phyloP scores from a whole-genome alignment of 352 stramenopile species.

The Nannochloropsis limnetica region DNA sequence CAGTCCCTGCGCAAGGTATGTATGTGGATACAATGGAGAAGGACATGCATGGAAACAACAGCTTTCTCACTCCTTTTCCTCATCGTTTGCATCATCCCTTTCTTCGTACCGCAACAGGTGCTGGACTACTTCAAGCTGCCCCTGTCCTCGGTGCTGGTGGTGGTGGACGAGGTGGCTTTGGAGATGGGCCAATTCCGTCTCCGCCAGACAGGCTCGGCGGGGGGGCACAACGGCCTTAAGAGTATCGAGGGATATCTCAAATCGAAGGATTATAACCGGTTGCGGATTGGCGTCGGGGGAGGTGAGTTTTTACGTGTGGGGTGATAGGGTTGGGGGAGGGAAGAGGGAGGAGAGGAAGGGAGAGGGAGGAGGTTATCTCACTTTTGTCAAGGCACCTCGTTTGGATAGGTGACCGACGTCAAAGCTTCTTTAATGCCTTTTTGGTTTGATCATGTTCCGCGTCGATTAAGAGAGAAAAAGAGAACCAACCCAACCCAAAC shows the following conservation, averaged over 20 bases:
- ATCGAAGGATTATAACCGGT: constrained; percentile 42
- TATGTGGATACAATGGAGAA: background rate
- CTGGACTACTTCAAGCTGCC: constrained; percentile 51
- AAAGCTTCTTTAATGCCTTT: background rate
- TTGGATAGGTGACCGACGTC: background rate
- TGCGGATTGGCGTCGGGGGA: constrained; percentile 49
- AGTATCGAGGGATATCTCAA: constrained; percentile 45
- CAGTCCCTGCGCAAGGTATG: constrained; percentile 48
- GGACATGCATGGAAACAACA: background rate
- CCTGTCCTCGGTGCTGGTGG: constrained; percentile 40
- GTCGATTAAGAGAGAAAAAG: background rate
- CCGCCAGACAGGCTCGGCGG: constrained; percentile 44
- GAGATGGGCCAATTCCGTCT: constrained; percentile 50
- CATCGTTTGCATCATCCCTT: background rate
- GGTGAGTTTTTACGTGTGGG: too few relatives aligned
- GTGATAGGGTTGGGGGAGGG: background rate
- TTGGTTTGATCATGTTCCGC: background rate
- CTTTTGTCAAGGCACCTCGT: background rate
- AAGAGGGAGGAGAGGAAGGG: background rate
- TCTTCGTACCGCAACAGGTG: constrained; percentile 36
- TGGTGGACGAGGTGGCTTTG: constrained; percentile 50
- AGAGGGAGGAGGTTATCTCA: background rate
- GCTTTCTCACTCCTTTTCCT: background rate
- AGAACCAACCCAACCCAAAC: background rate
- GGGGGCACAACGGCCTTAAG: constrained; percentile 52